Evolutionary conservation across 1,284 basidiomycete species (phyloP), one percentile per base, ranked within the genome.

Genomic region (Mixia osmundae): DNA sequence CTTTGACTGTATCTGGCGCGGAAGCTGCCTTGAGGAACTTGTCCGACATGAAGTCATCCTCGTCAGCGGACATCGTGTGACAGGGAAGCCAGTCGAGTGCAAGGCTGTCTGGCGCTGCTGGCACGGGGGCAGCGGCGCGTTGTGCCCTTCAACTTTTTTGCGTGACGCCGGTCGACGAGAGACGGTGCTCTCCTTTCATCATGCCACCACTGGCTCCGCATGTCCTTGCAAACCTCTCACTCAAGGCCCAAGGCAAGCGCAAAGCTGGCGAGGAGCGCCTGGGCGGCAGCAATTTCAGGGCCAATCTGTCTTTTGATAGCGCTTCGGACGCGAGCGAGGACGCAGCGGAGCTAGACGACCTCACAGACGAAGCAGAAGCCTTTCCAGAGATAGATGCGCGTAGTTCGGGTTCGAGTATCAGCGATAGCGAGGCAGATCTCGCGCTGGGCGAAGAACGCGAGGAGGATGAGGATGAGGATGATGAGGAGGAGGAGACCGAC

Each of bases 401-500:
- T 21, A 50, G 30, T 3, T 55, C 54, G 45, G 55, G 58, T 2
- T 53, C 46, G 5, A 64, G 71, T 33, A 63, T 69, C 38, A 54
- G 59, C 8, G 54, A 56, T 34, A 64, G 63, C 40, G 65, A 66
- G 32, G n/a, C n/a, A n/a, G n/a, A n/a, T n/a, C n/a, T n/a, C n/a
- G n/a, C n/a, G n/a, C n/a, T n/a, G n/a, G n/a, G n/a, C n/a, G 61
- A 57, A 18, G 65, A 66, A 15, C 45, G 42, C 9, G 47, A 45
- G 6, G 50, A 49, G 14, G 42, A 45, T 9, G 40, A 42, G 14
- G 48, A 45, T 11, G 48, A 47, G 20, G 58, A 59, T 11, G 55
- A 57, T 3, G 59, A 58, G 15, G 56, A 54, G 10, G 64, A 49
- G 7, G 44, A 38, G 11, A 35, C 32, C 4, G 58, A 60, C 11